A percentile compares a stretch with the other conserved stretches of the same genome.
phyloP scores from a whole-genome alignment of 805 yeast genomes.

The Ogataea allantospora region DNA sequence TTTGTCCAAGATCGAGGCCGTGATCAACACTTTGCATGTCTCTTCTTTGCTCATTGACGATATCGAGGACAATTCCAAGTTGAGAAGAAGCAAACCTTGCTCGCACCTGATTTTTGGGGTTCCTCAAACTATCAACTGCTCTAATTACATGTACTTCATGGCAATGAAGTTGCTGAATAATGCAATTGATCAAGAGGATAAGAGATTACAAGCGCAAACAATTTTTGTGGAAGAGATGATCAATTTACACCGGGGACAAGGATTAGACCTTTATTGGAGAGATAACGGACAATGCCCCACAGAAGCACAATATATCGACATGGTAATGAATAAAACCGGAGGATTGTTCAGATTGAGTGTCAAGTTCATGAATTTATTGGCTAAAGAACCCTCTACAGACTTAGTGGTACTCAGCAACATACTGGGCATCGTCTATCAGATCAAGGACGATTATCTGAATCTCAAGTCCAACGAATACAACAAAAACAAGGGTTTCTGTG shows the following conservation, averaged over 20 bases:
- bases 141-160: slow-evolving; percentile 76
- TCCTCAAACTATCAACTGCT: slow-evolving; percentile 78
- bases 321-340: slow-evolving; percentile 89
- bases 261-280: slow-evolving; percentile 86
- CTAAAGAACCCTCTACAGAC: slow-evolving; percentile 14
- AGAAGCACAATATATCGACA: slow-evolving; percentile 62
- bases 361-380: slow-evolving; percentile 48
- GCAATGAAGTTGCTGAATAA: slow-evolving; percentile 51
- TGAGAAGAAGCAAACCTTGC: slow-evolving; percentile 75
- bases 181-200: slow-evolving; percentile 23
- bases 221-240: slow-evolving; percentile 71
- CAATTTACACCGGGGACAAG: slow-evolving; percentile 86
- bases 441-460: slow-evolving; percentile 81
- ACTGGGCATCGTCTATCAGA: slow-evolving; percentile 82
- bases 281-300: slow-evolving; percentile 59
- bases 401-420: slow-evolving; percentile 65
- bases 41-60: slow-evolving; percentile 79
- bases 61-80: slow-evolving; percentile 73
- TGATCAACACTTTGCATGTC: slow-evolving; percentile 61
- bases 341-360: slow-evolving; percentile 80
- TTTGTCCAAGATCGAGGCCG: slow-evolving; percentile 40
- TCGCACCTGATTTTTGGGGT: slow-evolving; percentile 77
- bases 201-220: slow-evolving; percentile 31
- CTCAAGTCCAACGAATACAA: slow-evolving; percentile 49
- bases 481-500: slow-evolving; percentile 75